Base-by-base conservation (phyloP, 441 rosid species). In the Gossypium davidsonii region DNA sequence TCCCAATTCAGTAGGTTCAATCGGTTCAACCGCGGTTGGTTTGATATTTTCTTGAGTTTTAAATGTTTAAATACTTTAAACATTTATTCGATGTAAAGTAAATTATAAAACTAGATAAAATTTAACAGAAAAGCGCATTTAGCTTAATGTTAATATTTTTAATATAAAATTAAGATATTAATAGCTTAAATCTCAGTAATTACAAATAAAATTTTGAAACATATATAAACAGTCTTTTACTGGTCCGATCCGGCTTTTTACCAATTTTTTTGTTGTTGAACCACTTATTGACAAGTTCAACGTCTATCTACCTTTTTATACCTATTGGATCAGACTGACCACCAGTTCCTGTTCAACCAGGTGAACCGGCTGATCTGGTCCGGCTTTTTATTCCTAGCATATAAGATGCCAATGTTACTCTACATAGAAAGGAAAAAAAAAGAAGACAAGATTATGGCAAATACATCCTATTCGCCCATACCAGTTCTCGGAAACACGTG, bases 401-500 rank as follows among this genome's bases (percentile, higher is more conserved):
- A 37, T 37, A 37, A 37, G 42, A 37, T 37, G 42, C 42, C 42
- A 37, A 37, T 37, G 42, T 37, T 37, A 37, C 42, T 37, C 42
- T 37, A 37, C 42, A 37, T 37, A 37, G 9, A 37, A 37, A 8
- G 42, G 42, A 0, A 4, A 31, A 37, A 34, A 34, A 6, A 6
- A 6, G 1, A 37, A 37, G 42, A 37, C 42, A 37, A 37, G 9
- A 37, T 37, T 37, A 37, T 1, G 10, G 31, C 12, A 57, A 70
- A 21, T 39, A 6, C 14, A 12, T 53, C 42, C 64, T 25, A 55
- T 20, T 55, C 0, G 14, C 34, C 28, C 66, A 42, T 71, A 71
- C 74, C 74, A 71, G 25, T 9, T 71, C 74, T 6, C 74, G 66
- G 80, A 85, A 83, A 73, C 79, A 79, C 49, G 67, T 70, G 12